Conservation (phyloP, 164 flowering plant genomes). For the Akebia trifoliata region DNA sequence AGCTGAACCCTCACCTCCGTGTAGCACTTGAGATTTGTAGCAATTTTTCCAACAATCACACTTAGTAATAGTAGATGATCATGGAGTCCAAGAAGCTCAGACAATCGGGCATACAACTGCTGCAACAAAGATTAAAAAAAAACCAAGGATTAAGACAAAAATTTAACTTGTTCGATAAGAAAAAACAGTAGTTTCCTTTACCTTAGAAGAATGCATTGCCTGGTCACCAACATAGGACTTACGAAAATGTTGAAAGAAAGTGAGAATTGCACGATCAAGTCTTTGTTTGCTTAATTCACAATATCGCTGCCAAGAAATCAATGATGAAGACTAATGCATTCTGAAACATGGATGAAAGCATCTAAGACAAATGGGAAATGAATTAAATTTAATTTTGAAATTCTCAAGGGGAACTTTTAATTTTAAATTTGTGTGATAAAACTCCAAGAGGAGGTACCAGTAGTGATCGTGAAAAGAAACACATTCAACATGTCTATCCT, state of each 20-base stretch:
- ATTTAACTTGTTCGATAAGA: not conserved
- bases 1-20: conserved; percentile 50
- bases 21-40: conserved; percentile 90
- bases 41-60: conserved; percentile 93
- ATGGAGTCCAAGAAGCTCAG: conserved; percentile 93
- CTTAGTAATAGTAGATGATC: conserved; percentile 82
- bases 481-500: too few relatives aligned
- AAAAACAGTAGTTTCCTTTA: conserved; percentile 22
- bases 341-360: too few relatives aligned
- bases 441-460: too few relatives aligned
- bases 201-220: conserved; percentile 96
- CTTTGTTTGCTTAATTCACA: conserved; percentile 92
- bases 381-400: too few relatives aligned
- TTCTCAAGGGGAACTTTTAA: too few relatives aligned
- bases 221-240: conserved; percentile 98
- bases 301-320: conserved; percentile 66
- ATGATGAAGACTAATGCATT: too few relatives aligned
- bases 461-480: too few relatives aligned
- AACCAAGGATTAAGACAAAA: conserved; percentile 14
- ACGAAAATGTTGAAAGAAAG: conserved; percentile 89
- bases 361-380: not conserved
- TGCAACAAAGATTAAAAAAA: conserved; percentile 49
- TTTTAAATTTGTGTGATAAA: too few relatives aligned
- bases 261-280: conserved; percentile 92
- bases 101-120: conserved; percentile 96